A percentile compares a stretch with the other conserved stretches of the same genome.
These are phyloP conservation scores for Capsella bursapastoris DNA, from an alignment of 345 rosid genomes.

Conservation along the genomic window DNA sequence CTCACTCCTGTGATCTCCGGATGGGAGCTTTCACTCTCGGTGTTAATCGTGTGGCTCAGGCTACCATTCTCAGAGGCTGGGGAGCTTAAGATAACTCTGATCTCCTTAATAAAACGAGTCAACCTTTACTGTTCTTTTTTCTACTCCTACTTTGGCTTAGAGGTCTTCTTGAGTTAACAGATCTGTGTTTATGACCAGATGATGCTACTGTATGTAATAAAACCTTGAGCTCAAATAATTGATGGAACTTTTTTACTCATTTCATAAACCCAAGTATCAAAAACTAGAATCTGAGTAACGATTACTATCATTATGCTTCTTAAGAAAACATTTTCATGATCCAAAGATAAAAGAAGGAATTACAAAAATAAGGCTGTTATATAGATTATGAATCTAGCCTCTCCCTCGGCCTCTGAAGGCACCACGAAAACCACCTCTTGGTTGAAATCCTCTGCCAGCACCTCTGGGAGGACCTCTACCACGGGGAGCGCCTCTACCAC, in stretches of 20 bases:
- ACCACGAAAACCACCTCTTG: slow-evolving; percentile 73
- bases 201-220: slow-evolving; percentile 35
- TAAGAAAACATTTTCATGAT: slow-evolving; percentile 18
- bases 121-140: neutral
- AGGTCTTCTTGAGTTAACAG: slow-evolving; percentile 23
- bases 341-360: neutral
- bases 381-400: slow-evolving; percentile 36
- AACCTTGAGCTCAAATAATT: slow-evolving; percentile 11
- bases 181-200: slow-evolving; percentile 25
- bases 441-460: slow-evolving; percentile 57
- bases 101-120: slow-evolving; percentile 29
- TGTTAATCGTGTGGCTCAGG: slow-evolving; percentile 91
- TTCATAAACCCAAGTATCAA: slow-evolving; percentile 3
- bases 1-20: slow-evolving; percentile 84
- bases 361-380: slow-evolving; percentile 14
- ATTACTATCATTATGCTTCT: neutral
- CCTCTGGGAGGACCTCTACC: slow-evolving; percentile 64
- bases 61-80: slow-evolving; percentile 94
- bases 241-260: slow-evolving; percentile 10
- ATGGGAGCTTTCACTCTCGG: slow-evolving; percentile 99
- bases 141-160: slow-evolving; percentile 9
- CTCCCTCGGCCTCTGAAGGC: slow-evolving; percentile 88
- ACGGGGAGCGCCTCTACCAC: slow-evolving; percentile 73
- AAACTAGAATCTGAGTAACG: neutral
- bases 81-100: slow-evolving; percentile 58